phyloP scores from a whole-genome alignment of 257 asterid genomes.

The Scutellaria minor region DNA sequence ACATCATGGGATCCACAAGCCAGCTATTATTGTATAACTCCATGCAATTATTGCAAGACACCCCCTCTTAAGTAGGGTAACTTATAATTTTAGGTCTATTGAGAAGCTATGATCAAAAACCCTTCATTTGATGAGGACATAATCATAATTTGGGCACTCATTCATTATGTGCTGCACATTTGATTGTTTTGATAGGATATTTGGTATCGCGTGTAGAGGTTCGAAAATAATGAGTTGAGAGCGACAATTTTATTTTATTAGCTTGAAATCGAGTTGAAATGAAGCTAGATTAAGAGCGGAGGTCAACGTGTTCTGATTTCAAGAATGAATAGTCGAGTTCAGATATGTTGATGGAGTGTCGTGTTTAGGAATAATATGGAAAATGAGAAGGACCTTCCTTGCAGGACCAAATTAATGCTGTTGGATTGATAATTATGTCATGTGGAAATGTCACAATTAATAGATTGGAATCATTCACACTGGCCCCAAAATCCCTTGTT shows the following conservation, averaged over 20 bases:
- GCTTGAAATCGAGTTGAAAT: neutral
- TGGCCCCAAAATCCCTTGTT: slow-evolving; percentile 1
- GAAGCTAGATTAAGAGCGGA: neutral
- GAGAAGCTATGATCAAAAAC: slow-evolving; percentile 16
- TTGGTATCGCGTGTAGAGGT: neutral
- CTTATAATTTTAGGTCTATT: slow-evolving; percentile 31
- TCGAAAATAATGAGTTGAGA: neutral
- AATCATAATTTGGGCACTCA: neutral
- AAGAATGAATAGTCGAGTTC: neutral
- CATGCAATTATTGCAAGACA: slow-evolving; percentile 39
- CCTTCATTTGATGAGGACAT: slow-evolving; percentile 4
- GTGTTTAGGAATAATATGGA: neutral
- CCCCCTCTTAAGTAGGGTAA: slow-evolving; percentile 39
- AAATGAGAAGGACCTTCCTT: slow-evolving; percentile 13
- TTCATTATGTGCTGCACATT: too few relatives aligned
- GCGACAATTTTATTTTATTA: neutral
- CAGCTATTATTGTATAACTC: slow-evolving; percentile 34
- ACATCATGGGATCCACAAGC: slow-evolving; percentile 43
- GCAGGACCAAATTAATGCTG: slow-evolving; percentile 30
- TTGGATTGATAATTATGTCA: slow-evolving; percentile 19
- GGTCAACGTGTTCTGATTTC: neutral
- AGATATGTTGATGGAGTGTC: too few relatives aligned
- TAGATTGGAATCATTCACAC: slow-evolving; percentile 36
- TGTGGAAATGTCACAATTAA: slow-evolving; percentile 32
- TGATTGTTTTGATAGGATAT: neutral